Base-by-base conservation (phyloP, 208 protist genomes). In the Phytomonas sp. region DNA sequence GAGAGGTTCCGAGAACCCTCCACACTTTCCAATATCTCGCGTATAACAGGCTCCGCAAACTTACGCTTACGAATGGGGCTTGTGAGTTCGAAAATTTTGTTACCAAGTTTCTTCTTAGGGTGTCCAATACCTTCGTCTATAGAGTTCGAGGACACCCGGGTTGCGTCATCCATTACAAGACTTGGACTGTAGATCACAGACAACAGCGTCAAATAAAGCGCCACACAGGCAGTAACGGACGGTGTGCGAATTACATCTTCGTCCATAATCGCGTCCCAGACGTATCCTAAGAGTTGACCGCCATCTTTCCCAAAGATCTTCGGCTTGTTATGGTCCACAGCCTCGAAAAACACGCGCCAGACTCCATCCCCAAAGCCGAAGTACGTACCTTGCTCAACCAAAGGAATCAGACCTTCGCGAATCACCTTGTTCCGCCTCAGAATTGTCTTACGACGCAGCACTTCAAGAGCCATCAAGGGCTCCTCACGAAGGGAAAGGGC, bases 161-260 rank as follows among this genome's bases (percentile, higher is more conserved):
- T 43, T n/a, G 70, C 67, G 8, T 71, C 76, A 13, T 64, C 32
- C 4, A 40, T 9, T 40, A 9, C 4, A 40, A 40, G 36, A 40
- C 9, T 40, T 40, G 36, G 36, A 40, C 36, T 40, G 36, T 9
- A 40, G 36, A 40, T 40, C 63, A 60, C 36, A 11, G 72, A 71
- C 0, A 87, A 60, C 29, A 95, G 80, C 26, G 84, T 78, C 33
- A 91, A 74, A 71, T 81, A 93, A 17, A 95, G 79, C 0, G 90
- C 87, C 15, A 93, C 83, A 7, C 78, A 75, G 0, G 83, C 87
- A 26, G 84, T 89, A 36, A 95, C 81, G 62, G 82, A 64, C 7
- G 90, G 87, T 30, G 84, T 76, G 60, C 76, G 81, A 37, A 85
- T 75, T 23, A 71, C 73, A 68, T 92, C 86, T 65, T 91, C 84